A percentile compares a stretch with the other conserved stretches of the same genome.
phyloP scores from a whole-genome alignment of 2,329 filamentous ascomycete species.

The Colletotrichum orchidophilum region DNA sequence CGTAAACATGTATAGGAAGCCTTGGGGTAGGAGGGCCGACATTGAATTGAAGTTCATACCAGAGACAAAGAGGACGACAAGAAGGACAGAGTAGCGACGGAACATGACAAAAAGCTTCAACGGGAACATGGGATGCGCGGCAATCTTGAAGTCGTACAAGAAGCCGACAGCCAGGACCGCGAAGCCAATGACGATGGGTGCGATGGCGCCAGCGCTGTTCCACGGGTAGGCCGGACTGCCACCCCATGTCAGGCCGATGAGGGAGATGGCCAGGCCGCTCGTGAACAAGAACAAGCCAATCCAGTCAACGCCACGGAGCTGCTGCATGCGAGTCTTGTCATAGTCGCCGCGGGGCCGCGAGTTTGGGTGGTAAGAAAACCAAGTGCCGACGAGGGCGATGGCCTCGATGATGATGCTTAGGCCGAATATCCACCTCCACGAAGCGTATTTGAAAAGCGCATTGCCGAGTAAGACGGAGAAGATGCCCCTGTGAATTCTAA shows the following conservation, averaged over 20 bases:
- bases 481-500: conserved; percentile 36
- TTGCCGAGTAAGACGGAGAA: conserved; percentile 41
- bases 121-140: conserved; percentile 39
- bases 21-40: conserved; percentile 41
- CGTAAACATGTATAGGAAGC: conserved; percentile 43
- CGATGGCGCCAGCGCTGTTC: conserved; percentile 30
- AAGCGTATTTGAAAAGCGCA: conserved; percentile 40
- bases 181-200: conserved; percentile 36
- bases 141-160: conserved; percentile 37
- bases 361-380: conserved; percentile 40
- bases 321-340: conserved; percentile 41
- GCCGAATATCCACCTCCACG: conserved; percentile 42
- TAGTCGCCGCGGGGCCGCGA: conserved; percentile 40
- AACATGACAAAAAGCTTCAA: conserved; percentile 40
- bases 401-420: conserved; percentile 40
- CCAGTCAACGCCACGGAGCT: conserved; percentile 43
- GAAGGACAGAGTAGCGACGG: conserved; percentile 42
- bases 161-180: conserved; percentile 34
- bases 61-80: conserved; percentile 43
- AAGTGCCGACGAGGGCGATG: conserved; percentile 38
- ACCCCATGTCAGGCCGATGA: conserved; percentile 38
- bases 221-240: conserved; percentile 26
- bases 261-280: conserved; percentile 35
- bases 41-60: conserved; percentile 43
- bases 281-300: conserved; percentile 39